phyloP scores from a whole-genome alignment of 352 stramenopile genomes.

The Phytopythium sindhum region DNA sequence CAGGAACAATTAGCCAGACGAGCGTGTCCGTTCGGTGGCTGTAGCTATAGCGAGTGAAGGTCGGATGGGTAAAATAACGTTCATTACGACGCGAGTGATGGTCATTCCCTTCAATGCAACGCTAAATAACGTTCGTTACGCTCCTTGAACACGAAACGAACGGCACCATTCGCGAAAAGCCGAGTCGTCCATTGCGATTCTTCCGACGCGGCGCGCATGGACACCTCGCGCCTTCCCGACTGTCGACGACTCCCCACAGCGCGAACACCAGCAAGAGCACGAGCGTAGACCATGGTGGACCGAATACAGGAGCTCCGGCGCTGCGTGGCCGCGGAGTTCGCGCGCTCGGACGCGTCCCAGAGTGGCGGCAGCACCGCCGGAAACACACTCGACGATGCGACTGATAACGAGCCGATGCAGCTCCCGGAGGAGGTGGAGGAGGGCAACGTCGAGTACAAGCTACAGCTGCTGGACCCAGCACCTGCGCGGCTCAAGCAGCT shows the following conservation, averaged over 20 bases:
- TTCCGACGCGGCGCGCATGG: neutral
- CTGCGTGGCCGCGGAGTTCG: slow-evolving; percentile 23
- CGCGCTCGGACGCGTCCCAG: neutral
- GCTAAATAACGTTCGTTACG: neutral
- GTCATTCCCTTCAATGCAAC: neutral
- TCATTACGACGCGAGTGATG: neutral
- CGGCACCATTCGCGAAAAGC: neutral
- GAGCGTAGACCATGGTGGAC: neutral
- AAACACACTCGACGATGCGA: neutral
- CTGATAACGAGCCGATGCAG: slow-evolving; percentile 2
- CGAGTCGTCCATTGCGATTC: neutral
- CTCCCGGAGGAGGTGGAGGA: slow-evolving; percentile 84
- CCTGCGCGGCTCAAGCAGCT: slow-evolving; percentile 80
- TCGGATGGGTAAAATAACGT: neutral
- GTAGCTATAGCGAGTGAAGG: slow-evolving; percentile 4
- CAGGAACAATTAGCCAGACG: neutral
- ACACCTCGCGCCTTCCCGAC: neutral
- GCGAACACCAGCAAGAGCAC: neutral
- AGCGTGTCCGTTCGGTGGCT: neutral
- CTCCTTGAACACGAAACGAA: neutral
- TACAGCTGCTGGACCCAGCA: slow-evolving; percentile 73
- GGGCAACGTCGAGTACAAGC: slow-evolving; percentile 91
- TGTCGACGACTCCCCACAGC: neutral
- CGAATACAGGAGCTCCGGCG: slow-evolving; percentile 14
- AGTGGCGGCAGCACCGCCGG: neutral